A percentile compares a stretch with the other conserved stretches of the same genome.
phyloP scores from a whole-genome alignment of 306 rosid genomes.

The Hylodesmum podocarpum region DNA sequence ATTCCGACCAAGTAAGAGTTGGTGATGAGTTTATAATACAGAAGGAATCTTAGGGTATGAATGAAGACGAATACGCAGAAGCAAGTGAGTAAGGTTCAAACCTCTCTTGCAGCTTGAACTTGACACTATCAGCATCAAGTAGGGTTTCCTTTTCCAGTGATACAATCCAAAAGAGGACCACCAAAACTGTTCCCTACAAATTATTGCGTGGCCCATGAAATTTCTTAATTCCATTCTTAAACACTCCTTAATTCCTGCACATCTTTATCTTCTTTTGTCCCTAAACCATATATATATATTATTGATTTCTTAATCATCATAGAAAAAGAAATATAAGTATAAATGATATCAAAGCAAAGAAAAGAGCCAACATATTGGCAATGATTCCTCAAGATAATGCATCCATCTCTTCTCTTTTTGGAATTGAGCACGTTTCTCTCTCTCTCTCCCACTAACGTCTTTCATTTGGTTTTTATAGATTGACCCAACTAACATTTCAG shows the following conservation, averaged over 20 bases:
- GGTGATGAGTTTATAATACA: constrained; percentile 27
- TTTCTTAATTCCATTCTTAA: constrained; percentile 46
- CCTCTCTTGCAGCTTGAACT: not conserved
- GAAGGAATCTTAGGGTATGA: constrained; percentile 38
- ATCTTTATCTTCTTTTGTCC: constrained; percentile 31
- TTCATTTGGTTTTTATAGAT: not conserved
- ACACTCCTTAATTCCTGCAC: constrained; percentile 37
- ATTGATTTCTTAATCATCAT: constrained; percentile 6
- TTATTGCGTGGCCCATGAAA: constrained; percentile 58
- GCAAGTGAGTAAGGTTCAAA: constrained; percentile 2
- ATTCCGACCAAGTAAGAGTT: constrained; percentile 67
- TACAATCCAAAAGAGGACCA: constrained; percentile 54
- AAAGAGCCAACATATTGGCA: constrained; percentile 22
- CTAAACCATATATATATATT: not conserved
- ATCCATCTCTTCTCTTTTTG: constrained; percentile 32
- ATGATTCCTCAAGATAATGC: constrained; percentile 31
- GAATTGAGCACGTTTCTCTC: constrained; percentile 38
- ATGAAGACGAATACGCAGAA: constrained; percentile 13
- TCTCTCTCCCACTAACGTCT: constrained; percentile 29
- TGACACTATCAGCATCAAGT: constrained; percentile 50
- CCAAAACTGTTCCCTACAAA: constrained; percentile 53
- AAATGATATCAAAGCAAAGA: constrained; percentile 16
- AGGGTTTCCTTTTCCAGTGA: constrained; percentile 27
- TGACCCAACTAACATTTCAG: constrained; percentile 19
- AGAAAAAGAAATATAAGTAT: not conserved